These are phyloP conservation scores for Nicotiana paniculata DNA, from an alignment of 257 asterid genomes.

Conservation along the genomic window DNA sequence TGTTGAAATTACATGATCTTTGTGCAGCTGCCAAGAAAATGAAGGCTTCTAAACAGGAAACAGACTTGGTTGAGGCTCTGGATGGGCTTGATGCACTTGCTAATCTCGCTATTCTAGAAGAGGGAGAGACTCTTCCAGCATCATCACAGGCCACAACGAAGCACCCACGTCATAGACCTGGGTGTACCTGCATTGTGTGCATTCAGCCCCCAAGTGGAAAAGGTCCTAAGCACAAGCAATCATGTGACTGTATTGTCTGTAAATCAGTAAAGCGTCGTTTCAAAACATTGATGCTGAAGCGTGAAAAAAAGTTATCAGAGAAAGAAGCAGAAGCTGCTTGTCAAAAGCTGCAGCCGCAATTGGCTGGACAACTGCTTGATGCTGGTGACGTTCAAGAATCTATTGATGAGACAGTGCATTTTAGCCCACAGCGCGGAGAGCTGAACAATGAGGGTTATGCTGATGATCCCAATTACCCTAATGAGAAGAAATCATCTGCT, in stretches of 20 bases:
- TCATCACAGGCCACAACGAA: conserved; percentile 49
- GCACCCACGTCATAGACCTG: conserved; percentile 72
- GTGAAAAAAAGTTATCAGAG: conserved; percentile 44
- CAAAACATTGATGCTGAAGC: conserved; percentile 55
- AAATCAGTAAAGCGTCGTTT: conserved; percentile 52
- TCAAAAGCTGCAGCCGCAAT: conserved; percentile 20
- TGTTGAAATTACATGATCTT: conserved; percentile 7
- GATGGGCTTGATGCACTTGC: conserved; percentile 75
- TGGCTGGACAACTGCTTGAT: conserved; percentile 21
- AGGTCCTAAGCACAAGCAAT: conserved; percentile 54
- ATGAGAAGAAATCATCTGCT: conserved; percentile 16
- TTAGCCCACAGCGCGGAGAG: conserved; percentile 14
- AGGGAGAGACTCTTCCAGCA: conserved; percentile 33
- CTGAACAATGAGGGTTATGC: conserved; percentile 22
- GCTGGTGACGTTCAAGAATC: background rate
- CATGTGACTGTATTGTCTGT: conserved; percentile 63
- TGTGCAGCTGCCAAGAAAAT: conserved; percentile 42
- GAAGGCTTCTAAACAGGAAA: conserved; percentile 34
- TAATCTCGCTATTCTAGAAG: conserved; percentile 54
- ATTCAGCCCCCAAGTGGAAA: conserved; percentile 80
- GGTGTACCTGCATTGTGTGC: conserved; percentile 81
- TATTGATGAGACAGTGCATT: conserved; percentile 3
- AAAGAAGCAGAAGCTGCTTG: conserved; percentile 39
- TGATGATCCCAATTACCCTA: conserved; percentile 14
- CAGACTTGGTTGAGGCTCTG: conserved; percentile 31